phyloP scores from a whole-genome alignment of 2,329 filamentous ascomycete genomes.

The Stachybotrys echinatus region DNA sequence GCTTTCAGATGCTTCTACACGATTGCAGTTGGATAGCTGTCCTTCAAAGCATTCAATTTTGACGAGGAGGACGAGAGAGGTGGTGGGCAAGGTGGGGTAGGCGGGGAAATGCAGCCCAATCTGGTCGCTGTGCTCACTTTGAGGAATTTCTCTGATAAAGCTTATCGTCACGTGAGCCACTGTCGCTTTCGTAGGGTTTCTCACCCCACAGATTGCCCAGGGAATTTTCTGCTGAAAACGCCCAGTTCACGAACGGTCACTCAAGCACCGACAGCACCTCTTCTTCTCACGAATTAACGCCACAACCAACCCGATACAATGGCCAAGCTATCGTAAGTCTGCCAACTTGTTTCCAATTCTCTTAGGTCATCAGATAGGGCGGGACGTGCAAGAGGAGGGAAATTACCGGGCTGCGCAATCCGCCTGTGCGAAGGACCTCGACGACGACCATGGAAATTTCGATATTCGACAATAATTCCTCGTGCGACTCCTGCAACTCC shows the following conservation, averaged over 20 bases:
- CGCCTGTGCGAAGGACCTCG: background rate
- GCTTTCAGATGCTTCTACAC: too few relatives aligned
- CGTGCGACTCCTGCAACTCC: conserved; percentile 1
- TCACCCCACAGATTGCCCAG: conserved; percentile 29
- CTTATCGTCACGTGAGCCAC: conserved; percentile 26
- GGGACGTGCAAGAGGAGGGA: conserved; percentile 12
- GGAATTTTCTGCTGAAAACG: conserved; percentile 28
- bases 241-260: conserved; percentile 27
- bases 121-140: too few relatives aligned
- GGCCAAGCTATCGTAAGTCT: conserved; percentile 59
- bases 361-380: background rate
- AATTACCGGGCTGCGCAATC: too few relatives aligned
- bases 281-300: conserved; percentile 30
- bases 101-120: background rate
- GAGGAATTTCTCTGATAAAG: conserved; percentile 13
- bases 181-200: conserved; percentile 33
- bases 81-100: background rate
- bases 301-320: conserved; percentile 48
- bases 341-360: background rate
- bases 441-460: background rate
- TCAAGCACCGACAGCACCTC: conserved; percentile 29
- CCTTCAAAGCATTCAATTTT: too few relatives aligned
- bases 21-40: too few relatives aligned
- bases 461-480: conserved; percentile 6
- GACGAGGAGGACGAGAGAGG: too few relatives aligned